phyloP scores from a whole-genome alignment of 1,284 basidiomycete genomes.

The Heterobasidion annosum region DNA sequence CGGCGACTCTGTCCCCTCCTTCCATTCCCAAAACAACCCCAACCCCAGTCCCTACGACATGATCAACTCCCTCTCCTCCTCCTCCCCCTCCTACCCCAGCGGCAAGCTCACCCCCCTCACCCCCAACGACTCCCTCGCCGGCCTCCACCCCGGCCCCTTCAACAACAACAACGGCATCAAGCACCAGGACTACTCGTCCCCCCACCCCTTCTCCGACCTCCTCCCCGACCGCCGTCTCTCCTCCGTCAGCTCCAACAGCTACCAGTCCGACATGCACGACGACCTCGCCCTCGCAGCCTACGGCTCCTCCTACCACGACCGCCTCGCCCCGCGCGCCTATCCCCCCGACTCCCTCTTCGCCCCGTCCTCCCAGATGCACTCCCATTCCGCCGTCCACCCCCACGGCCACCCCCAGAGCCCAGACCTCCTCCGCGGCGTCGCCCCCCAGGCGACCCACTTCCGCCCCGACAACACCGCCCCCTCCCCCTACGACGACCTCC shows the following conservation, averaged over 20 bases:
- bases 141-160: slow-evolving; percentile 38
- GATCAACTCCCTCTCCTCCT: slow-evolving; percentile 42
- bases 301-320: slow-evolving; percentile 42
- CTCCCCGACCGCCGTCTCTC: slow-evolving; percentile 41
- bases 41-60: slow-evolving; percentile 52
- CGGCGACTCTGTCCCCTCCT: slow-evolving; percentile 47
- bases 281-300: slow-evolving; percentile 44
- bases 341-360: slow-evolving; percentile 37
- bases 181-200: slow-evolving; percentile 44
- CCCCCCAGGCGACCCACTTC: slow-evolving; percentile 54
- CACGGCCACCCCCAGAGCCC: too few relatives aligned
- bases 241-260: slow-evolving; percentile 28
- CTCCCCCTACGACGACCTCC: slow-evolving; percentile 46
- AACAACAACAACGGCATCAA: slow-evolving; percentile 30
- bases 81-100: slow-evolving; percentile 41
- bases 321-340: slow-evolving; percentile 36
- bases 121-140: slow-evolving; percentile 51
- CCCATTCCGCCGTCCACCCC: slow-evolving; percentile 10
- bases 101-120: slow-evolving; percentile 69
- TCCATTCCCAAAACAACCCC: slow-evolving; percentile 23
- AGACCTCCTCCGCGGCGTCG: slow-evolving; percentile 55
- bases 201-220: slow-evolving; percentile 39
- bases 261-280: slow-evolving; percentile 50
- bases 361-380: slow-evolving; percentile 9
- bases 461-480: slow-evolving; percentile 25